Percentiles rank a stretch among this genome's conserved stretches.
Evolutionary conservation across 2,329 filamentous ascomycete species (phyloP).

Genomic region (Aureobasidium namibiae): DNA sequence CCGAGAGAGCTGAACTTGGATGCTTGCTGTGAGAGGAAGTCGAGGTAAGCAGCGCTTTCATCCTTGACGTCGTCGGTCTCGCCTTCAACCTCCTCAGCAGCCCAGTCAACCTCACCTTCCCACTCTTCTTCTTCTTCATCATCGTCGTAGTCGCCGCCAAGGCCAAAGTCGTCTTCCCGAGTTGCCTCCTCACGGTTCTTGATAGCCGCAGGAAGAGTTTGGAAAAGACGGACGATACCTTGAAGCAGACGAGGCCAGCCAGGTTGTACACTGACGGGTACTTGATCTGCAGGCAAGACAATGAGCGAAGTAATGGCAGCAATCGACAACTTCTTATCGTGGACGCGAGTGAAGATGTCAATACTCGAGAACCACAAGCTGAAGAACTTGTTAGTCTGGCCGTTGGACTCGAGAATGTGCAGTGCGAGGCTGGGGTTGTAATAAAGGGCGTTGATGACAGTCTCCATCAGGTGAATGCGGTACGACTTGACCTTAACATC

Average conservation of each 20-base stretch:
- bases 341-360: slow-evolving; percentile 83
- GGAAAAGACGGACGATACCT: slow-evolving; percentile 85
- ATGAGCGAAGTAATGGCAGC: slow-evolving; percentile 84
- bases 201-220: slow-evolving; percentile 76
- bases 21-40: slow-evolving; percentile 82
- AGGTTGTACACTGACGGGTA: slow-evolving; percentile 85
- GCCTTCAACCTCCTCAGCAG: slow-evolving; percentile 50
- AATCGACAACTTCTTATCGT: slow-evolving; percentile 98
- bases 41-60: slow-evolving; percentile 87
- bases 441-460: slow-evolving; percentile 96
- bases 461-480: slow-evolving; percentile 94
- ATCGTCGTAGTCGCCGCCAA: slow-evolving; percentile 63
- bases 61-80: slow-evolving; percentile 67
- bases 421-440: slow-evolving; percentile 86
- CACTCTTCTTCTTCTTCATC: slow-evolving; percentile 72
- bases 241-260: slow-evolving; percentile 89
- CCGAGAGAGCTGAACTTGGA: slow-evolving; percentile 44
- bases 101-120: slow-evolving; percentile 66
- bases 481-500: slow-evolving; percentile 88
- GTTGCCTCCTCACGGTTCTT: slow-evolving; percentile 90
- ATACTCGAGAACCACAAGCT: slow-evolving; percentile 97
- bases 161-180: slow-evolving; percentile 70
- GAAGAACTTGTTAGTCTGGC: slow-evolving; percentile 98
- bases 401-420: slow-evolving; percentile 79
- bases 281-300: slow-evolving; percentile 67